These are phyloP conservation scores for Trichosporon faecale DNA, from an alignment of 1,284 basidiomycete genomes.

Conservation along the genomic window DNA sequence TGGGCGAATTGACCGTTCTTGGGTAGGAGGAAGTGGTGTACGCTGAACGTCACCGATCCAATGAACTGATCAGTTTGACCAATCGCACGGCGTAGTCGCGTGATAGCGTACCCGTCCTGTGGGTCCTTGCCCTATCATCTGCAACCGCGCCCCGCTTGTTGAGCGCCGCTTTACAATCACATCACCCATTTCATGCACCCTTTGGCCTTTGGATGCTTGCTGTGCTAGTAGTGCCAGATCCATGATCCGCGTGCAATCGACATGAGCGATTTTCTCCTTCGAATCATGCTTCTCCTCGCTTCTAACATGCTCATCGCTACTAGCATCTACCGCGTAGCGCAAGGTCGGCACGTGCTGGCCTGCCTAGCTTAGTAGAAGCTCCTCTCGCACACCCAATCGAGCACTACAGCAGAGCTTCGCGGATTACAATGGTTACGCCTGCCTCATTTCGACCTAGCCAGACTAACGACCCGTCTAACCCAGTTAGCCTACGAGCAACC, in stretches of 20 bases:
- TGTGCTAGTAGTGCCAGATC: background rate
- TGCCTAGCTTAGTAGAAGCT: background rate
- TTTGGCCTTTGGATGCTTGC: background rate
- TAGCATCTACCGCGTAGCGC: background rate
- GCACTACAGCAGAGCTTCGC: too few species aligned
- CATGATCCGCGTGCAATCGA: background rate
- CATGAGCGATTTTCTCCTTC: background rate
- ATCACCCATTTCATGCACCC: background rate
- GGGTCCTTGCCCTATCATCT: background rate
- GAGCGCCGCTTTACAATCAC: too few species aligned
- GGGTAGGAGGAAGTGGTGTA: background rate
- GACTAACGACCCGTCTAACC: too few species aligned
- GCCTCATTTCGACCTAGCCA: too few species aligned
- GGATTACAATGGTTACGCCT: too few species aligned
- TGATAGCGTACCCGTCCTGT: background rate
- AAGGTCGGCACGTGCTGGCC: background rate
- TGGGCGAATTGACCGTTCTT: background rate
- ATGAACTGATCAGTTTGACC: constrained; percentile 5
- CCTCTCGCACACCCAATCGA: too few species aligned
- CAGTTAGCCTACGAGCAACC: background rate
- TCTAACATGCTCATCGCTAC: background rate
- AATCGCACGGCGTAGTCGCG: constrained; percentile 1
- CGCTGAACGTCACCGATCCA: constrained; percentile 1
- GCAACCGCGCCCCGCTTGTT: background rate
- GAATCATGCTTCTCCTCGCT: background rate